Evolutionary conservation across 2,329 filamentous ascomycete species (phyloP), one percentile per base, ranked within the genome.

Genomic region (Tolypocladium guangdongense): DNA sequence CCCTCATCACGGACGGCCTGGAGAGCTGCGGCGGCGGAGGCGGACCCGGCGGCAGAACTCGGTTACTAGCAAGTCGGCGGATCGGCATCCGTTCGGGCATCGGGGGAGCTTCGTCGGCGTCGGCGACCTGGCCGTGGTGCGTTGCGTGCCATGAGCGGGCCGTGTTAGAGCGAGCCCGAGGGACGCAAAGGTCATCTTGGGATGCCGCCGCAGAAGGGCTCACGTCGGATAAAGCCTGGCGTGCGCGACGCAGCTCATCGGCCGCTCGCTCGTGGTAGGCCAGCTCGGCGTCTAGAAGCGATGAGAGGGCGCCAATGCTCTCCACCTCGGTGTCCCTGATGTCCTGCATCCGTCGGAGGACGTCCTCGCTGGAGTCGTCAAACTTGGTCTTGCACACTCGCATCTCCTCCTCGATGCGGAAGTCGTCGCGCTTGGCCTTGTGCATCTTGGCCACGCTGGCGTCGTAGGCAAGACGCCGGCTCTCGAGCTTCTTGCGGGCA

Each of bases 401-500:
- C 52, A 96, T 80, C 70, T 97, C 92, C 66, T 97, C 92, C 69
- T 97, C 93, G 53, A 93, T 79, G 57, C 90, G 81, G 73, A 93
- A 95, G 67, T 97, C 92, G 64, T 97, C 92, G 63, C 86, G 90
- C 74, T 95, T 95, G 27, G 87, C 84, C 71, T 96, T 96, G 64
- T 95, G 86, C 82, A 96, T 84, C 75, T 96, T 96, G 58, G 83
- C 82, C 49, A 90, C 83, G 57, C 88, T 91, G 36, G 92, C 87
- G 67, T 97, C 92, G 68, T 95, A 96, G 58, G 90, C 90, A 54
- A 97, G 77, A 56, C 92, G 83, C 55, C 92, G 85, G 64, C 77
- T 88, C 68, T 97, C 93, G 59, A 97, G 86, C 81, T 95, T 96
- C 81, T 93, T 96, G 65, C 92, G 87, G 50, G 92, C 83, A 59